Conservation (phyloP, 2,329 filamentous ascomycete genomes). For the Penicillium sp. region DNA sequence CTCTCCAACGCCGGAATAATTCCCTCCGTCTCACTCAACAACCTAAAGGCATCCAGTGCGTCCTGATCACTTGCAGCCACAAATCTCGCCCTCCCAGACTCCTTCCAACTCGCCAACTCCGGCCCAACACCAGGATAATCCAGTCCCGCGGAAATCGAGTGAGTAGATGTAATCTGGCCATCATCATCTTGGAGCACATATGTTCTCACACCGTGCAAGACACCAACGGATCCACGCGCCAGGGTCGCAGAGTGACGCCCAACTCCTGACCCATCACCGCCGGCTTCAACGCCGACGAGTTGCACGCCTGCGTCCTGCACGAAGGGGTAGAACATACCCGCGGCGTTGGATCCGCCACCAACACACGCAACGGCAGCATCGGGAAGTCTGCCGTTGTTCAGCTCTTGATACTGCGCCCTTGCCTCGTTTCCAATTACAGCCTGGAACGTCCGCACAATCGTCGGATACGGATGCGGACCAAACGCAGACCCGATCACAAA, state of each 20-base stretch:
- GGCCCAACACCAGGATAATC: slow-evolving; percentile 96
- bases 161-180: slow-evolving; percentile 87
- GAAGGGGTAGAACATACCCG: slow-evolving; percentile 97
- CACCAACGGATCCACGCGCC: slow-evolving; percentile 79
- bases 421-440: slow-evolving; percentile 80
- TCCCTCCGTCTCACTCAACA: slow-evolving; percentile 84
- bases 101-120: slow-evolving; percentile 88
- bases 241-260: slow-evolving; percentile 81
- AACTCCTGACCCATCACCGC: slow-evolving; percentile 84
- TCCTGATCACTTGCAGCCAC: slow-evolving; percentile 85
- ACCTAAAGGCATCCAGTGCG: slow-evolving; percentile 80
- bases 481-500: slow-evolving; percentile 97
- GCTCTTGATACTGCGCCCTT: slow-evolving; percentile 73
- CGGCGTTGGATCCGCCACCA: slow-evolving; percentile 88
- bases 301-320: slow-evolving; percentile 77
- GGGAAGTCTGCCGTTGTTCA: slow-evolving; percentile 70
- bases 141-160: slow-evolving; percentile 90
- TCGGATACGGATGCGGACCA: slow-evolving; percentile 90
- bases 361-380: slow-evolving; percentile 97
- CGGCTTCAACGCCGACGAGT: slow-evolving; percentile 88
- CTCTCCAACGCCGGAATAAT: slow-evolving; percentile 95
- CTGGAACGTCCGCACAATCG: slow-evolving; percentile 95
- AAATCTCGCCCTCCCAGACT: slow-evolving; percentile 78
- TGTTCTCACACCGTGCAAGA: slow-evolving; percentile 92
- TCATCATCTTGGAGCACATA: slow-evolving; percentile 89